phyloP scores from a whole-genome alignment of 176 grass and related monocot genomes.

The Aegilops sharonensis region DNA sequence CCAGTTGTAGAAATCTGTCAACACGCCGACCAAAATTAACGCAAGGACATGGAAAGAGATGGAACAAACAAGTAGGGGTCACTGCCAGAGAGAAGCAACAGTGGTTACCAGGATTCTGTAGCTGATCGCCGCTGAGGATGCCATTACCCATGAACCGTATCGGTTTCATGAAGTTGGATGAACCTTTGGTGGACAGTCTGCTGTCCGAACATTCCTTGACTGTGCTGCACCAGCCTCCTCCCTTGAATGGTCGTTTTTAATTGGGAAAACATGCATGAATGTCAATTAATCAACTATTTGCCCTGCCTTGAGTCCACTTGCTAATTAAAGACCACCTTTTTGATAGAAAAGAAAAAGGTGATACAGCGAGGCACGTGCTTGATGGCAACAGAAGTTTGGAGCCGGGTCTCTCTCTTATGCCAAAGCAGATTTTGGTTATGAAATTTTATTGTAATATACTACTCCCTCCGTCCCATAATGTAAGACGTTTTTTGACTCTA shows the following conservation, averaged over 20 bases:
- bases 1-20: background rate
- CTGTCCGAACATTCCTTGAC: slow-evolving; percentile 19
- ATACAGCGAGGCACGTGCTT: background rate
- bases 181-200: background rate
- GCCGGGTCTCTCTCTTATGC: background rate
- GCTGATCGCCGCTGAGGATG: background rate
- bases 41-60: background rate
- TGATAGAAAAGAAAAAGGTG: no score
- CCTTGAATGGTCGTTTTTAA: slow-evolving; percentile 31
- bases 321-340: no score
- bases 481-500: no score
- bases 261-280: background rate
- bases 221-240: slow-evolving; percentile 58
- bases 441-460: background rate
- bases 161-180: background rate
- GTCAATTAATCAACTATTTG: background rate
- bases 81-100: background rate
- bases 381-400: background rate
- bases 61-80: background rate
- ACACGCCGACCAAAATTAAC: background rate
- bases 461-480: no score
- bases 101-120: background rate
- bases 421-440: background rate
- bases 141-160: background rate
- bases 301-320: no score